Conservation (phyloP, 106 monocot genomes). For the Phalaenopsis aphrodite region DNA sequence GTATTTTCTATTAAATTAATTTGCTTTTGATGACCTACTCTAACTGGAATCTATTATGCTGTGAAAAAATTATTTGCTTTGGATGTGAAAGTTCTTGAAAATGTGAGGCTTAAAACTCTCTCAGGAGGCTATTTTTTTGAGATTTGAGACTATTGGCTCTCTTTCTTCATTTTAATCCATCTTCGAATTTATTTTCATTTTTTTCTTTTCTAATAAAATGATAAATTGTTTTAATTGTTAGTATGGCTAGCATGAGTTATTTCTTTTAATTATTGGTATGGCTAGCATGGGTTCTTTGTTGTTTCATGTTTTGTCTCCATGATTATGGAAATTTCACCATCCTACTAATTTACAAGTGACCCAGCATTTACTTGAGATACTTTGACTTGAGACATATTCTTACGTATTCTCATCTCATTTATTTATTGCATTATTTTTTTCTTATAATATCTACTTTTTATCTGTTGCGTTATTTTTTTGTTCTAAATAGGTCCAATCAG, state of each 20-base stretch:
- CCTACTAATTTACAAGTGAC: neutral
- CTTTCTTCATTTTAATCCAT: neutral
- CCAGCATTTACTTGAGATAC: neutral
- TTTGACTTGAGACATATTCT: neutral
- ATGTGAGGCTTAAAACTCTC: neutral
- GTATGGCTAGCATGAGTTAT: neutral
- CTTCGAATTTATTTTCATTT: neutral
- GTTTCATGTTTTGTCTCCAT: neutral
- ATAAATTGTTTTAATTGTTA: neutral
- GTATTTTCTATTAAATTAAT: neutral
- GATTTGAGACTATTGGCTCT: neutral
- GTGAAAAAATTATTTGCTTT: neutral
- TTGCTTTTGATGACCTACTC: neutral
- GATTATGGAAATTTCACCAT: too few species aligned
- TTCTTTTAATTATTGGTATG: neutral
- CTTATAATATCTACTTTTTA: neutral
- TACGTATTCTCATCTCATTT: neutral
- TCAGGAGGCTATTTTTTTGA: neutral
- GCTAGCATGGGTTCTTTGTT: neutral
- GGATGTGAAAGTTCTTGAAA: neutral
- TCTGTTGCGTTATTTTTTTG: neutral
- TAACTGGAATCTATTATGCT: too few species aligned
- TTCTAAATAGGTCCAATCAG: slow-evolving; percentile 74
- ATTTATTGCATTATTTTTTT: neutral
- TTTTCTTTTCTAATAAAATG: neutral